These are phyloP conservation scores for Plasmodium billcollinsi DNA, from an alignment of 169 alveolate species.

Conservation along the genomic window DNA sequence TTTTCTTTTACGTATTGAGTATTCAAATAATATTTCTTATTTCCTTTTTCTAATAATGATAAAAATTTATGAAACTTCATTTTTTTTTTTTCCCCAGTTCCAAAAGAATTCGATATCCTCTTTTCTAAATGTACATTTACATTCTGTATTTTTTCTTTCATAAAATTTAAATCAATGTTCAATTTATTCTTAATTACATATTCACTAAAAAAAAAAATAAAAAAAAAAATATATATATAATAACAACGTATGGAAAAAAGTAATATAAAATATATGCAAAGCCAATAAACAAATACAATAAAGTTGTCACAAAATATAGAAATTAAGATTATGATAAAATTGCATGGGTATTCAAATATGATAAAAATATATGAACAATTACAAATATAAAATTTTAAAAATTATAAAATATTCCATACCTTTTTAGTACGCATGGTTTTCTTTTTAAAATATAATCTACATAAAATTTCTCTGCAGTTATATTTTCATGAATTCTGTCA, in stretches of 20 bases:
- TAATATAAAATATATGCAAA: not conserved
- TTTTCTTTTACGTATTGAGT: slow-evolving; percentile 75
- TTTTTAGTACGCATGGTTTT: slow-evolving; percentile 66
- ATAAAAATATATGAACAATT: no score
- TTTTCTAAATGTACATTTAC: slow-evolving; percentile 66
- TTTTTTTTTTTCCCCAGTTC: slow-evolving; percentile 62
- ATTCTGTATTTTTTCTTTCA: slow-evolving; percentile 67
- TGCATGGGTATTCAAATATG: no score
- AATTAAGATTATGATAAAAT: not conserved
- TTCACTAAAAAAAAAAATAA: slow-evolving; percentile 50
- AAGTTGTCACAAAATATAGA: not conserved
- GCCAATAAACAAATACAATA: no score
- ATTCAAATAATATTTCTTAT: slow-evolving; percentile 69
- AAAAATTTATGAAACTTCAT: slow-evolving; percentile 75
- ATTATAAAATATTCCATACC: slow-evolving; percentile 18
- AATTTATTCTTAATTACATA: slow-evolving; percentile 29
- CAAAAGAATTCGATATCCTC: slow-evolving; percentile 67
- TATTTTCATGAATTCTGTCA: slow-evolving; percentile 55
- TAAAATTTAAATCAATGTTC: slow-evolving; percentile 54
- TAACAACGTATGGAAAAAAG: not conserved
- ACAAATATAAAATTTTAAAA: not conserved
- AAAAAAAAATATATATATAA: not conserved
- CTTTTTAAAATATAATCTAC: slow-evolving; percentile 56
- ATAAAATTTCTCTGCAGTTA: slow-evolving; percentile 69
- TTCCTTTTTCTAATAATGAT: slow-evolving; percentile 73